Evolutionary conservation across 257 asterid species (phyloP).

Genomic region (Parsonsia alboflavescens): DNA sequence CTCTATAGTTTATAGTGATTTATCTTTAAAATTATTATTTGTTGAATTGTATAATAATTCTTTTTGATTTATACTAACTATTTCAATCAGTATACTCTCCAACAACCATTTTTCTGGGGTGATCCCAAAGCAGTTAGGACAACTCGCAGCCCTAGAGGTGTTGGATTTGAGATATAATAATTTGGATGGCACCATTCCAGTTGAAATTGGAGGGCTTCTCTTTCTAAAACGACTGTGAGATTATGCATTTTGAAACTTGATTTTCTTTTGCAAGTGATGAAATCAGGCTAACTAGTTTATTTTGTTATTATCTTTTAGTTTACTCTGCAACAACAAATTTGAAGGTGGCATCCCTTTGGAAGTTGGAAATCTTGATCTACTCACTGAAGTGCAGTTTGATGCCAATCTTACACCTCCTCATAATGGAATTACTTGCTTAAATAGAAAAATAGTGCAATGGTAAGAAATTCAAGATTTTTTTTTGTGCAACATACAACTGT

Average conservation of each 20-base stretch:
- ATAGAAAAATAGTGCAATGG: constrained; percentile 81
- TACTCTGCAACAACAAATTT: constrained; percentile 64
- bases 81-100: constrained; percentile 39
- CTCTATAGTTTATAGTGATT: not conserved
- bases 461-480: constrained; percentile 22
- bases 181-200: constrained; percentile 68
- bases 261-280: not conserved
- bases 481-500: not conserved
- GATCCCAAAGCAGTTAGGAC: constrained; percentile 65
- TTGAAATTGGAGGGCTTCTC: constrained; percentile 58
- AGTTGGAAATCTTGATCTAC: constrained; percentile 56
- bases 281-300: not conserved
- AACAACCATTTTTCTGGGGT: constrained; percentile 61
- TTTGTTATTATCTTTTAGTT: constrained; percentile 32
- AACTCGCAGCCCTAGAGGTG: constrained; percentile 52
- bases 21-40: not conserved
- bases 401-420: constrained; percentile 39
- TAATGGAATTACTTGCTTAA: constrained; percentile 42
- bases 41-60: not conserved
- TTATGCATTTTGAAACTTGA: not conserved
- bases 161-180: constrained; percentile 73
- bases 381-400: constrained; percentile 53
- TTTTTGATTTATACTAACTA: not conserved
- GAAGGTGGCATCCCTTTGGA: constrained; percentile 68
- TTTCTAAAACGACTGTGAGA: constrained; percentile 64